Conservation (phyloP, 73 alveolate genomes). For the Paramecium sonneborni region DNA sequence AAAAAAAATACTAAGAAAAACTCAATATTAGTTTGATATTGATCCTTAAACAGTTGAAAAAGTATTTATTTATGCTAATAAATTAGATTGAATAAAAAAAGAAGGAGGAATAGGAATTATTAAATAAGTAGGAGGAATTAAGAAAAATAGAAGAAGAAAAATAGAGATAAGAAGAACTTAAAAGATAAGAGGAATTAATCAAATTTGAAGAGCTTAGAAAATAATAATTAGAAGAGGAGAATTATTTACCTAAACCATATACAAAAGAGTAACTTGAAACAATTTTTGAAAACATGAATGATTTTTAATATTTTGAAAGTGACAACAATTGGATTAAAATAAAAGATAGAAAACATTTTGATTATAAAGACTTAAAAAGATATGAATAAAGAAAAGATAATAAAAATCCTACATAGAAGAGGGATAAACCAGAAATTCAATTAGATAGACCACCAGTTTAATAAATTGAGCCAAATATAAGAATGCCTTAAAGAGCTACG, state of each 20-base stretch:
- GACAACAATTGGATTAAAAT: background rate
- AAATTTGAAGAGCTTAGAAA: background rate
- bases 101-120: background rate
- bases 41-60: background rate
- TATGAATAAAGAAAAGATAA: background rate
- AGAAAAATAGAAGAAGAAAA: background rate
- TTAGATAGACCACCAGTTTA: background rate
- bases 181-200: background rate
- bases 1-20: background rate
- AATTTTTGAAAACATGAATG: background rate
- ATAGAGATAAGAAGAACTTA: background rate
- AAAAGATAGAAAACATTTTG: background rate
- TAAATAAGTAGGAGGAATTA: background rate
- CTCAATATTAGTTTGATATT: background rate
- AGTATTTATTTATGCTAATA: background rate
- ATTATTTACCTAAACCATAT: background rate
- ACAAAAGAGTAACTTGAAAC: background rate
- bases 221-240: background rate
- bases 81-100: background rate
- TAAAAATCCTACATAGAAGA: background rate
- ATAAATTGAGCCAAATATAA: background rate
- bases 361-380: background rate
- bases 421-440: background rate
- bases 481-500: background rate
- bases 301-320: slow-evolving; percentile 10